Evolutionary conservation across 768 basidiomycete genomes (phyloP), one percentile per base, ranked within the genome.

Genomic region (Artomyces pyxidatus): DNA sequence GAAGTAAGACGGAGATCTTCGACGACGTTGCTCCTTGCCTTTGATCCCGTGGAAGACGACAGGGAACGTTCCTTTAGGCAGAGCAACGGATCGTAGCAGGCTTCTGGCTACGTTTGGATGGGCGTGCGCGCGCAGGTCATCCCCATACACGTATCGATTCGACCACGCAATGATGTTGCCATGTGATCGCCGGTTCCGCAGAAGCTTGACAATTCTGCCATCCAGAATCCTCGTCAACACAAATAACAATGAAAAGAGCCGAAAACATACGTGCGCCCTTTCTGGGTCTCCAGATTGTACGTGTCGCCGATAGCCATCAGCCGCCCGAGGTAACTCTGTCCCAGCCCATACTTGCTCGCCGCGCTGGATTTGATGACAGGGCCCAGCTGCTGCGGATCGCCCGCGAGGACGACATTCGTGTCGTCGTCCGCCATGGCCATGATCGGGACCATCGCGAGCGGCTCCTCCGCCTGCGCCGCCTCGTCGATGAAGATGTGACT

Each of bases 401-500:
- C 70, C 14, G 66, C 61, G 3, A 71, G 55, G 17, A 71, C 55
- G 29, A 71, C 54, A 29, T 68, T 70, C 1, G 70, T 71, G 6
- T 53, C 12, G 11, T 57, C 44, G 48, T 61, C 61, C 6, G 65
- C 65, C 47, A 69, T 56, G 1, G 62, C 58, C 47, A 56, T 54
- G 30, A 71, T 62, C 0, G 67, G 56, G 3, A 80, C 67, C 71
- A 83, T 75, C 6, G 71, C 60, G 53, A 79, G 75, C 0, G 81
- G 79, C 54, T 84, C 81, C 35, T 72, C 72, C 0, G 74, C 81
- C 55, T 84, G 81, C 0, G 80, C 81, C 5, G 79, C 81, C 51
- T 84, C 81, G 54, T 84, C 81, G 35, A 80, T 64, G 54, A 84
- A 77, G 16, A 84, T 76, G 52, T 82, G 77, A 1, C 62, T 73